Conservation (phyloP, 352 stramenopile species). For the Phytophthora podocarpi region DNA sequence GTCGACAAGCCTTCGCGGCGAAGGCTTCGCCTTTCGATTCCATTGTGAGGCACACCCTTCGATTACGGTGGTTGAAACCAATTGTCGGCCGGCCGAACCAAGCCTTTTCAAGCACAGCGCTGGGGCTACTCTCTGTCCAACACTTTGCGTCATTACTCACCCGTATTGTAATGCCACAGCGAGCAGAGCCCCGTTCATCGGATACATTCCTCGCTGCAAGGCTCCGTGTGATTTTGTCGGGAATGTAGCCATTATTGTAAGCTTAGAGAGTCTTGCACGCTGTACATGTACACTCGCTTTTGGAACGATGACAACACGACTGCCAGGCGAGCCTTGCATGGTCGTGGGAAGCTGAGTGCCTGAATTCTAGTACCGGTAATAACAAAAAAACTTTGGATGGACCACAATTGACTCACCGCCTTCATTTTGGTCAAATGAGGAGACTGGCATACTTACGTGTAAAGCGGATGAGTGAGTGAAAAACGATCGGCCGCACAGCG, state of each 20-base stretch:
- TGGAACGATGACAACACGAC: too few relatives aligned
- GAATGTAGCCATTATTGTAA: too few relatives aligned
- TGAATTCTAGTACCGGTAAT: too few relatives aligned
- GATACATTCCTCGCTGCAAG: constrained; percentile 14
- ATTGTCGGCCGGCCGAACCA: neutral
- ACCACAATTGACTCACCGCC: too few relatives aligned
- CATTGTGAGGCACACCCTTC: neutral
- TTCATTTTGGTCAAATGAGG: neutral
- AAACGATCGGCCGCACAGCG: neutral
- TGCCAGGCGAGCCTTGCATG: too few relatives aligned
- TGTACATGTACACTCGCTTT: too few relatives aligned
- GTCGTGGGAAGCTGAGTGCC: too few relatives aligned
- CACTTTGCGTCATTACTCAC: constrained; percentile 16
- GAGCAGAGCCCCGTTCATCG: constrained; percentile 21
- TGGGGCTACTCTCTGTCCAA: constrained; percentile 19
- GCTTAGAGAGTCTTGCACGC: constrained; percentile 4
- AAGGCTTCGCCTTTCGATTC: neutral
- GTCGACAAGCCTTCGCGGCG: neutral
- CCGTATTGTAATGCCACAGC: neutral
- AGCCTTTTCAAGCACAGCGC: too few relatives aligned
- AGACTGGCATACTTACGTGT: neutral
- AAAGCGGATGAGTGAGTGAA: constrained; percentile 3
- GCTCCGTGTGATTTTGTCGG: too few relatives aligned
- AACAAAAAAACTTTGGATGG: too few relatives aligned
- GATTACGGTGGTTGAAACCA: constrained; percentile 5